These are phyloP conservation scores for Ustilago loliicola DNA, from an alignment of 1,284 basidiomycete species.

Conservation along the genomic window DNA sequence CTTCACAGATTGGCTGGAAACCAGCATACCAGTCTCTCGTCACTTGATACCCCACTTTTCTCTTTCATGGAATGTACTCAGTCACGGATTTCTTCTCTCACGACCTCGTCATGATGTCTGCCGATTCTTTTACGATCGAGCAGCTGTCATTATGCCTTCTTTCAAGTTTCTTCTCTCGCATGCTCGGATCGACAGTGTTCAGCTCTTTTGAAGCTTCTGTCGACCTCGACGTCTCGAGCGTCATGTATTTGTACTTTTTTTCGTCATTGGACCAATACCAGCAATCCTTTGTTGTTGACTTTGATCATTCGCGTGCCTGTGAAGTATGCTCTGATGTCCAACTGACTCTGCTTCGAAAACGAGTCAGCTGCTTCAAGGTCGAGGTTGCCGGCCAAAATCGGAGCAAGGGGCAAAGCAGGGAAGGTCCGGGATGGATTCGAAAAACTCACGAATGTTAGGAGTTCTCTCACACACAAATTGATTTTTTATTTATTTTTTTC, in stretches of 20 bases:
- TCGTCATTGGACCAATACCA: conserved; percentile 1
- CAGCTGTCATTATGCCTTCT: not conserved
- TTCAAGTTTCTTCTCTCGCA: not conserved
- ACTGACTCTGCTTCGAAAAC: no score
- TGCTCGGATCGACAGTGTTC: not conserved
- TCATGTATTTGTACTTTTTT: conserved; percentile 14
- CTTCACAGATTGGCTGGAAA: not conserved
- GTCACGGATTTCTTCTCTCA: not conserved
- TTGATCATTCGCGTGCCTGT: not conserved
- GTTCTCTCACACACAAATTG: not conserved
- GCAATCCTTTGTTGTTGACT: not conserved
- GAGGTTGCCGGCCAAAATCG: not conserved
- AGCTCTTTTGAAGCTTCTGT: not conserved
- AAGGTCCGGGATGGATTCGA: not conserved
- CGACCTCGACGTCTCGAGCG: not conserved
- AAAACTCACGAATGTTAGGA: not conserved
- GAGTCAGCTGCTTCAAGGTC: not conserved
- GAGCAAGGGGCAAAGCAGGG: not conserved
- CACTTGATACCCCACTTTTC: conserved; percentile 10
- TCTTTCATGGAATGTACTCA: conserved; percentile 4
- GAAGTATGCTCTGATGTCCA: not conserved
- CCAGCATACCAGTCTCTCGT: conserved; percentile 15
- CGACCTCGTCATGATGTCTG: not conserved
- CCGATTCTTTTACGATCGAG: not conserved
- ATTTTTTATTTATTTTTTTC: not conserved